Conservation (phyloP, 1,139 yeast species). For the Keqinozyma sinolaborantium region DNA sequence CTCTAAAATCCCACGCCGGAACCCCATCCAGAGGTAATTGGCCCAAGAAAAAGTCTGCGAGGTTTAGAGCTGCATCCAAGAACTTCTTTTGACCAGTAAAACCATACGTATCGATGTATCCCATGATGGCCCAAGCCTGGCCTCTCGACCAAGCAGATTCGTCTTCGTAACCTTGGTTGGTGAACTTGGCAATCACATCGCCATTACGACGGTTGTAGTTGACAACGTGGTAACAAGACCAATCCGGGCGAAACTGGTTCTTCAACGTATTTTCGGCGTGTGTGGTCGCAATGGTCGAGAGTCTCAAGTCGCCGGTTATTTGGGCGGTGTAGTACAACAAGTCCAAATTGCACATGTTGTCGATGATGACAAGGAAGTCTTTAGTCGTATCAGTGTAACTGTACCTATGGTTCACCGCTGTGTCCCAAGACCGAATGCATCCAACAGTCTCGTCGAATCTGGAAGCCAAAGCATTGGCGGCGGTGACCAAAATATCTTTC, state of each 20-base stretch:
- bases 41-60: slow-evolving; percentile 16
- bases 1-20: slow-evolving; percentile 25
- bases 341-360: slow-evolving; percentile 25
- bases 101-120: slow-evolving; percentile 17
- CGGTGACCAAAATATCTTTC: slow-evolving; percentile 14
- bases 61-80: slow-evolving; percentile 17
- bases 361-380: slow-evolving; percentile 23
- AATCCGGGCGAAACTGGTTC: slow-evolving; percentile 18
- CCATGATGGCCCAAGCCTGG: slow-evolving; percentile 24
- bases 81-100: slow-evolving; percentile 18
- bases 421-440: slow-evolving; percentile 22
- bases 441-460: slow-evolving; percentile 18
- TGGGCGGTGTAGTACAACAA: slow-evolving; percentile 20
- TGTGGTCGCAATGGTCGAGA: slow-evolving; percentile 20
- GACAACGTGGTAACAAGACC: slow-evolving; percentile 21
- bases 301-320: slow-evolving; percentile 18
- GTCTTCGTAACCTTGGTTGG: slow-evolving; percentile 22
- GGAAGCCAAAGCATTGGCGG: slow-evolving; percentile 19
- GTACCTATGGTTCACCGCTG: slow-evolving; percentile 10
- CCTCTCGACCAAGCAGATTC: slow-evolving; percentile 25
- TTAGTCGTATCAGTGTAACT: slow-evolving; percentile 10
- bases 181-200: slow-evolving; percentile 14
- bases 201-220: slow-evolving; percentile 18
- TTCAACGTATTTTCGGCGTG: slow-evolving; percentile 23
- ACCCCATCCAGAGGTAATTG: slow-evolving; percentile 19